phyloP scores from a whole-genome alignment of 106 monocot genomes.

The Dendrobium chrysotoxum region DNA sequence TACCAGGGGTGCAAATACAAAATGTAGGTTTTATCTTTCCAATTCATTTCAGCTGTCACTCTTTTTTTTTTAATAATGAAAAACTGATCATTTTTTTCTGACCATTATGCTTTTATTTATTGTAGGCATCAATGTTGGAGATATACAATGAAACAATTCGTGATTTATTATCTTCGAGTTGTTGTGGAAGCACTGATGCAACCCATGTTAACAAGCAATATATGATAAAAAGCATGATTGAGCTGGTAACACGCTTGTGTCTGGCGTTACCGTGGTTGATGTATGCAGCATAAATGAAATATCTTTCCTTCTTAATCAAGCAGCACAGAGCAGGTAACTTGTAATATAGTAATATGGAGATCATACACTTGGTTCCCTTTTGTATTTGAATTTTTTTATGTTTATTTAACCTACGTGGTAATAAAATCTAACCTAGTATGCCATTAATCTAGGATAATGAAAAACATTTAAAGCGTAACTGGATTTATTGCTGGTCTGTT shows the following conservation, averaged over 20 bases:
- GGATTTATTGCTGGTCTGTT: too few relatives aligned
- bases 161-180: constrained; percentile 47
- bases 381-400: not conserved
- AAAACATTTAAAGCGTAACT: too few relatives aligned
- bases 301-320: constrained; percentile 56
- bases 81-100: not conserved
- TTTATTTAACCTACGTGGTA: not conserved
- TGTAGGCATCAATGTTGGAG: constrained; percentile 88
- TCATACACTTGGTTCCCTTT: not conserved
- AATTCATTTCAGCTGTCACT: not conserved
- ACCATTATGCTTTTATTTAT: not conserved
- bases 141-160: constrained; percentile 94
- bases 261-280: constrained; percentile 78
- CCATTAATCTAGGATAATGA: too few relatives aligned
- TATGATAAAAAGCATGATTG: constrained; percentile 76
- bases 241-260: constrained; percentile 64
- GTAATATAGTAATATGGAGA: not conserved
- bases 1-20: constrained; percentile 81
- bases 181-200: constrained; percentile 20
- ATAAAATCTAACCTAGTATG: too few relatives aligned
- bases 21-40: constrained; percentile 61
- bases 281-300: constrained; percentile 72
- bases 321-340: constrained; percentile 76
- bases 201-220: constrained; percentile 46
- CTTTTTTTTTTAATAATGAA: not conserved